Percentiles rank a stretch among this genome's conserved stretches.
Conservation (phyloP, 441 rosid genomes). For the Jatropha podagrica region DNA sequence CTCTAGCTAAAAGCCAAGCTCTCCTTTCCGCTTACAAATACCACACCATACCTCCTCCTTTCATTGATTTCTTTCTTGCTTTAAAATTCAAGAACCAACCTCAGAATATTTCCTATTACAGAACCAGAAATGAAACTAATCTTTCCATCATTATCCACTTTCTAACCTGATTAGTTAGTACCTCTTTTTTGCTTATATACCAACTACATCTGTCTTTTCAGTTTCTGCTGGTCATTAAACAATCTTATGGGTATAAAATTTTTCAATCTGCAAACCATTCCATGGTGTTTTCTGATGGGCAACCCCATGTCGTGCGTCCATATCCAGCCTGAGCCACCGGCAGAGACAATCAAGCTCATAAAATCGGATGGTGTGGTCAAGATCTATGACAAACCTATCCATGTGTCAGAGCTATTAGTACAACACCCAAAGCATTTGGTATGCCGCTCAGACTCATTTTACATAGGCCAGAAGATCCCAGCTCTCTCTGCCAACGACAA, state of each 20-base stretch:
- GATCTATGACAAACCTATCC: slow-evolving; percentile 58
- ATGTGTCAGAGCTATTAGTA: slow-evolving; percentile 55
- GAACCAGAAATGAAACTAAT: not conserved
- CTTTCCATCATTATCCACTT: slow-evolving; percentile 9
- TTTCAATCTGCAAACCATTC: slow-evolving; percentile 36
- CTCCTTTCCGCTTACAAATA: too few relatives aligned
- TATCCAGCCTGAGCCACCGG: slow-evolving; percentile 25
- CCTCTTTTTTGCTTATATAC: not conserved
- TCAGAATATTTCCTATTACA: too few relatives aligned
- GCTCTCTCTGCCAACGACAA: slow-evolving; percentile 60
- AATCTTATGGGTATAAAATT: slow-evolving; percentile 33
- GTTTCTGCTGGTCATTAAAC: not conserved
- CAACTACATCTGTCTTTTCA: not conserved
- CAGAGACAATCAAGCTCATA: slow-evolving; percentile 49
- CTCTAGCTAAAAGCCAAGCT: slow-evolving; percentile 12
- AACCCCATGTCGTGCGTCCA: slow-evolving; percentile 44
- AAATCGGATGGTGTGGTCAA: slow-evolving; percentile 64
- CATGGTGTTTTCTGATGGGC: slow-evolving; percentile 46
- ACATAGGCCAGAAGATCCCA: slow-evolving; percentile 83
- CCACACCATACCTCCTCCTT: too few relatives aligned
- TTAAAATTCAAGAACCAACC: too few relatives aligned
- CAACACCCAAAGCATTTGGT: slow-evolving; percentile 78
- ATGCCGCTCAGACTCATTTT: slow-evolving; percentile 70
- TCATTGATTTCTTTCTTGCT: too few relatives aligned
- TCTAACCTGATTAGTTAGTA: not conserved